phyloP scores from a whole-genome alignment of 1,139 yeast genomes.

The Taiozyma sp. region DNA sequence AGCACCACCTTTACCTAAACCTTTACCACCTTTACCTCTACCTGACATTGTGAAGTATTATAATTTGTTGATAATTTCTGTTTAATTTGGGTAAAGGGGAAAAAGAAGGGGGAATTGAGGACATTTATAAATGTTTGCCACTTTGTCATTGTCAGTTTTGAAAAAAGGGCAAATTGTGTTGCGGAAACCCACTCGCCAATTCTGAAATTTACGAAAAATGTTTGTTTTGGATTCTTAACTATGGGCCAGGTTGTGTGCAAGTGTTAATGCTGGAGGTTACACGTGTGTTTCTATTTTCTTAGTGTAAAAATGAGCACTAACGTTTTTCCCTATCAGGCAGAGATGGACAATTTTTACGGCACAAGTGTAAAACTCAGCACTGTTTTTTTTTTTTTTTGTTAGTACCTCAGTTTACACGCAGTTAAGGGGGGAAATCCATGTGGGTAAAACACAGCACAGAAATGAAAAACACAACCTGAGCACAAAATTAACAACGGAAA shows the following conservation, averaged over 20 bases:
- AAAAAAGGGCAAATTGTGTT: not conserved
- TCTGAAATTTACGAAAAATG: not conserved
- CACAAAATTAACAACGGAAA: not conserved
- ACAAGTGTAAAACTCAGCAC: not conserved
- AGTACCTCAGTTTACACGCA: not conserved
- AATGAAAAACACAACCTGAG: not conserved
- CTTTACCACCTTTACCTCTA: constrained; percentile 99
- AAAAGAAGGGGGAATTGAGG: not conserved
- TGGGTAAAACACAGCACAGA: not conserved
- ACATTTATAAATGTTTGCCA: not conserved
- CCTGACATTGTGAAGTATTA: constrained; percentile 69
- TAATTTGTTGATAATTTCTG: not conserved
- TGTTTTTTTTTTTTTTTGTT: not conserved
- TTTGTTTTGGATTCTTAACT: not conserved
- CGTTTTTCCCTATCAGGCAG: not conserved
- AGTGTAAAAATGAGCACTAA: not conserved
- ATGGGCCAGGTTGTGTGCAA: not conserved
- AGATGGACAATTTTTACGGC: not conserved
- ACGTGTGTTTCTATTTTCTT: not conserved
- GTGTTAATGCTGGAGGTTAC: not conserved
- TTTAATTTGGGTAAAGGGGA: not conserved
- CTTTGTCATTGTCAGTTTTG: not conserved
- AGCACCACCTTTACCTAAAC: constrained; percentile 99
- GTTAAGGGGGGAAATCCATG: not conserved
- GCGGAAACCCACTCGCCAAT: not conserved